Evolutionary conservation across 2,329 filamentous ascomycete species (phyloP), one percentile per base, ranked within the genome.

Genomic region (Fusarium nodosum): DNA sequence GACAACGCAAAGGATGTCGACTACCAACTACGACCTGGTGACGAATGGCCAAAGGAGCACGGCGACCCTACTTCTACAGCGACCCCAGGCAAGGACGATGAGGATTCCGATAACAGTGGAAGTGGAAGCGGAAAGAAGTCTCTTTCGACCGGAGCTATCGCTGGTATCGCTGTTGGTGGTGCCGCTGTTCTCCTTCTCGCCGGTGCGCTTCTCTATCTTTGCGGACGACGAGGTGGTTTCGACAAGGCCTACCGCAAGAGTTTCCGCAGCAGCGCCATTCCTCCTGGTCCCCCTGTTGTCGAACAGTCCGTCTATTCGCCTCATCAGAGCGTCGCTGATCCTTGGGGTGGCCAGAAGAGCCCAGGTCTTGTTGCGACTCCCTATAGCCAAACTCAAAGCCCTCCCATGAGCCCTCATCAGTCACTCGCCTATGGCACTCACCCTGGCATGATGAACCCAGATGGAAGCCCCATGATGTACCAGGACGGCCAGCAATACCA

Each of bases 161-260:
- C 86, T 1, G 89, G 88, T 7, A 88, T 91, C 31, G 82, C 81
- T 1, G 80, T 91, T 36, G 87, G 87, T 26, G 77, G 75, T 2
- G 79, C 83, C 1, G 84, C 82, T 3, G 78, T 84, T 3, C 54
- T 86, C 6, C 63, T 82, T 20, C 66, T 84, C 1, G 83, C 80
- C 12, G 79, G 83, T 11, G 79, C 76, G 0, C 72, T 88, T 8
- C 70, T 88, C 52, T 86, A 85, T 53, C 70, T 86, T 45, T 85
- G 81, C 54, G 83, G 84, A 18, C 77, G 83, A 47, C 77, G 73
- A 34, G 73, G 73, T 41, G 73, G 73, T 11, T 75, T 75, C 56
- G 73, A 75, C 56, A 75, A 75, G 59, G 73, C 73, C 10, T 75
- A 75, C 39, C 73, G 73, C 33, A 75, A 75, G 63, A 73, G 73